Conservation (phyloP, 1,139 yeast genomes). For the Yamadazyma sp. region DNA sequence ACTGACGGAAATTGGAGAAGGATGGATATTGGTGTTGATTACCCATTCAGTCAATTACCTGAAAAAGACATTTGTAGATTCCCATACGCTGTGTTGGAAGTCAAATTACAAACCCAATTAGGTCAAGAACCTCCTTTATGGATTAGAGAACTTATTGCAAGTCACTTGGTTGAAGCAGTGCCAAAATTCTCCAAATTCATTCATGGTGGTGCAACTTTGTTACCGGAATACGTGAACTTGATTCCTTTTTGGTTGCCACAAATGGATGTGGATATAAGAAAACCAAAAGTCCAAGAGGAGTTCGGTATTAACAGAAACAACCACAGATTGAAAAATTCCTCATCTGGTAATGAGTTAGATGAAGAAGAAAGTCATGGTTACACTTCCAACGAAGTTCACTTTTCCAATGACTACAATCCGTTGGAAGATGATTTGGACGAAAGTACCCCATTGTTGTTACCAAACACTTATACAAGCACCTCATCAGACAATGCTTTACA, state of each 20-base stretch:
- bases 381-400: constrained; percentile 40
- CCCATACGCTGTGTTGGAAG: constrained; percentile 97
- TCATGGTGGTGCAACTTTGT: constrained; percentile 88
- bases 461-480: constrained; percentile 32
- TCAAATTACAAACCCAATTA: constrained; percentile 91
- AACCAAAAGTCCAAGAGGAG: constrained; percentile 70
- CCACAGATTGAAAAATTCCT: constrained; percentile 27
- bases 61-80: constrained; percentile 86
- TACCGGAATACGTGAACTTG: constrained; percentile 77
- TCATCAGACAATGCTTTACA: constrained; percentile 30
- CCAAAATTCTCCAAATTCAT: constrained; percentile 97
- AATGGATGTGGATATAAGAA: constrained; percentile 92
- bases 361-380: constrained; percentile 48
- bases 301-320: constrained; percentile 54
- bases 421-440: constrained; percentile 51
- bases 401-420: constrained; percentile 48
- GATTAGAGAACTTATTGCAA: constrained; percentile 88
- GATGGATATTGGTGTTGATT: constrained; percentile 96
- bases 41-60: constrained; percentile 84
- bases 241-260: constrained; percentile 99
- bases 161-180: constrained; percentile 95
- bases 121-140: constrained; percentile 99
- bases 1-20: constrained; percentile 96
- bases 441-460: constrained; percentile 39
- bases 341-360: constrained; percentile 52